Evolutionary conservation across 768 basidiomycete genomes (phyloP), one percentile per base, ranked within the genome.

Genomic region (Boletus insuetus): DNA sequence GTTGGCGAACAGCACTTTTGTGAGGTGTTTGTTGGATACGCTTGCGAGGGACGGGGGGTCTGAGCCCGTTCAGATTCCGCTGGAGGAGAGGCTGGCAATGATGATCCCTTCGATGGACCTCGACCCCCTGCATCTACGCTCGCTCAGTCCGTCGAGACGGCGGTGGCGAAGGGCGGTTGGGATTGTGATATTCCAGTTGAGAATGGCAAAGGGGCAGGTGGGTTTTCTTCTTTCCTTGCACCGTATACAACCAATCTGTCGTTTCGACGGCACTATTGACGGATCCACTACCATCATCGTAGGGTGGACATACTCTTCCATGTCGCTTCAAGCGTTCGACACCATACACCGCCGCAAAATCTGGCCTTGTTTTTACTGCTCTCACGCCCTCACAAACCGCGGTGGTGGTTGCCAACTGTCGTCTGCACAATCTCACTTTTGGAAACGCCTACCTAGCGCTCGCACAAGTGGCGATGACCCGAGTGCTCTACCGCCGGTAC

Each of bases 221-320:
- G 44, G 69, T 63, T 3, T 19, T 6, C 14, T 2, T 24, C 3
- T 39, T 31, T 17, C 4, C 7, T n/a, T 20, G 32, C 11, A 12
- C 7, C 34, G 0, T 5, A 3, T n/a, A 31, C 29, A 12, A 45
- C n/a, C 13, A 9, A 4, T 17, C 13, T 20, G n/a, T 35, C 38
- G 7, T 26, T 39, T n/a, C 45, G 31, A 48, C 38, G 4, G 19
- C 32, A 13, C 34, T 35, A 39, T 29, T 16, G 12, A 46, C 24
- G 45, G 35, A 17, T 9, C 3, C 6, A 16, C 37, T 16, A 10
- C 26, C 14, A 16, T 29, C 19, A 19, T 48, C 45, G 8, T 61
- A 85, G 83, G 84, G 83, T 4, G 83, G 83, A 3, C 83, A 85
- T 46, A 79, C 80, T 0, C 70, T 85, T 10, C 82, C 83, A 3